Evolutionary conservation across 768 basidiomycete genomes (phyloP), one percentile per base, ranked within the genome.

Genomic region (Nidularia pulvinata): DNA sequence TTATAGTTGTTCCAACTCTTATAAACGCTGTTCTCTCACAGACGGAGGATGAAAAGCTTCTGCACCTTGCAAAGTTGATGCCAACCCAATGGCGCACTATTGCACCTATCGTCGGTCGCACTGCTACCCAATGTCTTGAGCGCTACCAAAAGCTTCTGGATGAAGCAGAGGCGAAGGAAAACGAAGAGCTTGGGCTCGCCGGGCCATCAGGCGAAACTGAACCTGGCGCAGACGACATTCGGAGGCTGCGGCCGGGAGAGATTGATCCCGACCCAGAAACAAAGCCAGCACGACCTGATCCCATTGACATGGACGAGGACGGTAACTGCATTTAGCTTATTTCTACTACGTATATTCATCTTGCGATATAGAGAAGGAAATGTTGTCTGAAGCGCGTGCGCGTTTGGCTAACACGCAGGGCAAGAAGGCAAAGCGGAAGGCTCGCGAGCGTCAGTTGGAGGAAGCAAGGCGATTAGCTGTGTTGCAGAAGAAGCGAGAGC

Each of bases 261-360:
- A 96, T 99, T 55, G 97, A 99, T 69, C 95, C 96, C 5, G 95
- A 99, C 73, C 97, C 97, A 11, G 97, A 99, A 72, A 97, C 95
- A 7, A 95, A 98, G 65, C 94, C 97, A 47, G 97, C 97, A 9
- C 84, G 97, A 30, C 97, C 97, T 5, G 97, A 99, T 75, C 97
- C 97, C 5, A 98, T 98, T 61, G 97, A 99, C 73, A 99, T 99
- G 97, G 97, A 99, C 66, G 97, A 99, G 73, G 97, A 98, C 65
- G 95, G 93, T 89, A 58, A 54, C 82, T 73, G 35, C 10, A 49
- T 30, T 44, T 19, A 33, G 49, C 4, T 48, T 34, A 14, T 34
- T 5, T 22, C 2, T 44, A 16, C 22, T 30, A 25, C 25, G 42
- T 46, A 10, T 7, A 6, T 46, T 32, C 32, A 7, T 22, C 39